These are phyloP conservation scores for Sarocladiaceae sp. DNA, from an alignment of 2,329 filamentous ascomycete genomes.

Conservation along the genomic window DNA sequence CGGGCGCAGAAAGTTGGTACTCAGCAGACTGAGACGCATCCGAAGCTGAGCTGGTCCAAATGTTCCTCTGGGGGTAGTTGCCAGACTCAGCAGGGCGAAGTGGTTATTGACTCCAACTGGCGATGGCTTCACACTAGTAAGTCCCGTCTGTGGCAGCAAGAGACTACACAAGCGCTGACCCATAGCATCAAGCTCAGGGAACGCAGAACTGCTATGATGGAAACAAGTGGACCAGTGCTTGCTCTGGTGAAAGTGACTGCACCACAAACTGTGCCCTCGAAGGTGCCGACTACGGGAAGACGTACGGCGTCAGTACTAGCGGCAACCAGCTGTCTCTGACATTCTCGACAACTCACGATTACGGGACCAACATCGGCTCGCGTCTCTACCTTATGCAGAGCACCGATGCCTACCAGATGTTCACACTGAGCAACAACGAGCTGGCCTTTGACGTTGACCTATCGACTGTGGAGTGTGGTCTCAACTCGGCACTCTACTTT, in stretches of 20 bases:
- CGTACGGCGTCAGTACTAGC: conserved; percentile 41
- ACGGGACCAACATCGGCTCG: conserved; percentile 34
- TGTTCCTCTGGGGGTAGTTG: conserved; percentile 37
- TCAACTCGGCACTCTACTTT: conserved; percentile 61
- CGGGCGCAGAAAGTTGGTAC: conserved; percentile 36
- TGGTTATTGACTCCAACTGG: conserved; percentile 49
- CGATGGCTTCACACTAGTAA: conserved; percentile 41
- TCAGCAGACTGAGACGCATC: conserved; percentile 33
- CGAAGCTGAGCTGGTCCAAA: conserved; percentile 36
- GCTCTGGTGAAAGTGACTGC: conserved; percentile 31
- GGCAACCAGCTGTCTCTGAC: conserved; percentile 41
- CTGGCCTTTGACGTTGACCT: conserved; percentile 63
- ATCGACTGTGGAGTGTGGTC: conserved; percentile 54
- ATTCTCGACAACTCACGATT: conserved; percentile 42
- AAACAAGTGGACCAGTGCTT: conserved; percentile 31
- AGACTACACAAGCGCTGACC: neutral
- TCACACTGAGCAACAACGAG: conserved; percentile 55
- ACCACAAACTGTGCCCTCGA: conserved; percentile 39
- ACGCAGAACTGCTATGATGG: conserved; percentile 43
- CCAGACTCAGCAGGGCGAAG: conserved; percentile 32
- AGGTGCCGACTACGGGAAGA: conserved; percentile 36
- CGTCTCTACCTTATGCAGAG: conserved; percentile 54
- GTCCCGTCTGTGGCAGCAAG: conserved; percentile 24
- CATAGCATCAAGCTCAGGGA: conserved; percentile 13
- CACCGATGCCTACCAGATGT: conserved; percentile 50